Base-by-base conservation (phyloP, 1,284 basidiomycete species). In the Ceratobasidium sp. region DNA sequence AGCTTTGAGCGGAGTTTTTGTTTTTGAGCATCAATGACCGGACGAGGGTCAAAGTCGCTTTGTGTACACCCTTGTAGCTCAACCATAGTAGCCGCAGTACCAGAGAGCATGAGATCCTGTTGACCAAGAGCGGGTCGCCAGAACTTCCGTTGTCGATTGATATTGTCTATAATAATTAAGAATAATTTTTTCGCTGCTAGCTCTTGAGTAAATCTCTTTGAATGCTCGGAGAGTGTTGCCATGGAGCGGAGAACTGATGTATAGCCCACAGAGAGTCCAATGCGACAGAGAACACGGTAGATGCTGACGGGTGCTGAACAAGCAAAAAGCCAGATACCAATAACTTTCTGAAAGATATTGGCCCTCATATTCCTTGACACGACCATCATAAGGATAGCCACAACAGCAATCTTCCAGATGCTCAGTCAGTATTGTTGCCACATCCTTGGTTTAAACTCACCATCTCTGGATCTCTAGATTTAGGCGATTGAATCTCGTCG, bases 311-410 rank as follows among this genome's bases (percentile, higher is more conserved):
- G 52, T 15, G 68, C 68, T 4, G 48, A 56, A 26, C 56, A 56
- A 10, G 68, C 20, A 40, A 70, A 70, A n/a, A 70, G 68, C 68
- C 68, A 70, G 4, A 70, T 28, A 2, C 50, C 46, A 23, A 56
- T 70, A 7, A 57, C 42, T 26, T 70, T 70, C 68, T 70, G 68
- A 20, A 70, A 70, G 1, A 70, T 23, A 40, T 70, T 70, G n/a
- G 33, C 68, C 15, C 17, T 26, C 33, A 26, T 6, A 23, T 70
- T 70, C 23, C 68, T 5, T 1, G 68, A 70, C 1, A 57, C 46
- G 17, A 54, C 38, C 50, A 70, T 28, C 23, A 70, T 52, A 13
- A 56, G 26, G 3, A 70, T 52, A 20, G 68, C 48, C 13, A 57
- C 50, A n/a, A 70, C 38, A 6, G 68, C 48, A 54, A 70, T 33